Evolutionary conservation across 2,329 filamentous ascomycete genomes (phyloP).

Genomic region (Xylaria sp.): DNA sequence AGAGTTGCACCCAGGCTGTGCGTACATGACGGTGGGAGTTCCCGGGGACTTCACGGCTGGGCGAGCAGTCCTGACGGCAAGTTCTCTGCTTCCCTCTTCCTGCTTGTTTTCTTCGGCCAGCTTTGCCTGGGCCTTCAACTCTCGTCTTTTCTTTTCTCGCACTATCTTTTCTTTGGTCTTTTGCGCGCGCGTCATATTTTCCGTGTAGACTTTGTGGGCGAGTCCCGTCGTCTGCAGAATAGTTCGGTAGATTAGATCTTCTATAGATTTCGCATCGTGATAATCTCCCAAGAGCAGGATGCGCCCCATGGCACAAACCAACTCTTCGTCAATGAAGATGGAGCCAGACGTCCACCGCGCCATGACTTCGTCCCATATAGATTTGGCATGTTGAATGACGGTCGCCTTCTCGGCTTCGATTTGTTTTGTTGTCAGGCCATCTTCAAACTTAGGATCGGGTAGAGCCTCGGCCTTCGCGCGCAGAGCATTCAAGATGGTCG

Average conservation of each 20-base stretch:
- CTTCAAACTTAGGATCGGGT: too few species aligned
- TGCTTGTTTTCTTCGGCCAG: conserved; percentile 32
- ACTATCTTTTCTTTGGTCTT: too few species aligned
- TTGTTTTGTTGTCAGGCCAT: conserved; percentile 29
- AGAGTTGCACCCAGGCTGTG: conserved; percentile 48
- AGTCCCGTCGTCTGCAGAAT: conserved; percentile 47
- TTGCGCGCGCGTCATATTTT: too few species aligned
- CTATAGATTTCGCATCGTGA: conserved; percentile 63
- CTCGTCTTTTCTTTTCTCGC: too few species aligned
- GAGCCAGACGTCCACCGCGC: conserved; percentile 68
- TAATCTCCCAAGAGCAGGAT: conserved; percentile 63
- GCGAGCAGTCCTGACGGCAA: not conserved
- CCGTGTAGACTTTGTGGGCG: too few species aligned
- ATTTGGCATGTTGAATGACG: conserved; percentile 60
- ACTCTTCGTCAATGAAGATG: conserved; percentile 67
- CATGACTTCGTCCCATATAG: conserved; percentile 76
- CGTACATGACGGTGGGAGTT: conserved; percentile 31
- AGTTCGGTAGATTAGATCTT: conserved; percentile 73
- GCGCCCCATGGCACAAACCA: conserved; percentile 77
- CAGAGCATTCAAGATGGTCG: conserved; percentile 75
- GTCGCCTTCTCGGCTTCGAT: conserved; percentile 35
- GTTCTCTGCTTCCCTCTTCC: not conserved
- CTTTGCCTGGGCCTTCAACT: not conserved
- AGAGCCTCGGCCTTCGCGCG: conserved; percentile 38
- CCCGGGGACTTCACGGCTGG: conserved; percentile 10